Conservation (phyloP, 345 rosid genomes). For the Combretum micranthum region DNA sequence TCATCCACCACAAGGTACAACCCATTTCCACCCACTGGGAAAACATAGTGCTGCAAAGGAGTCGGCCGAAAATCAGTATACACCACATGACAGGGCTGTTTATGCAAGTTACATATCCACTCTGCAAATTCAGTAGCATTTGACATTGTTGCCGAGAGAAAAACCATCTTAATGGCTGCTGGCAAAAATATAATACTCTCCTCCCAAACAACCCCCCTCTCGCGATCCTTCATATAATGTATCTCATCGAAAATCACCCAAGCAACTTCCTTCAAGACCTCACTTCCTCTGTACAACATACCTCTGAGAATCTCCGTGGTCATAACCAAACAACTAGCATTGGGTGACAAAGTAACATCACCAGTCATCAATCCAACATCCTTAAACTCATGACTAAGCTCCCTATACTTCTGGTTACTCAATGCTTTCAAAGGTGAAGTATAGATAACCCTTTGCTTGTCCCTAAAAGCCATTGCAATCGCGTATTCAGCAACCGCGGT, state of each 20-base stretch:
- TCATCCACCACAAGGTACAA: conserved; percentile 96
- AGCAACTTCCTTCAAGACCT: conserved; percentile 93
- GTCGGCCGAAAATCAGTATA: conserved; percentile 97
- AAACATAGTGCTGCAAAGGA: conserved; percentile 96
- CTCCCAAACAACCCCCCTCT: conserved; percentile 99
- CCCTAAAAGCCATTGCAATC: conserved; percentile 93
- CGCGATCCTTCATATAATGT: conserved; percentile 97
- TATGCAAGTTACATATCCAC: conserved; percentile 93
- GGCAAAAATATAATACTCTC: conserved; percentile 96
- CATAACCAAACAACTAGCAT: conserved; percentile 95
- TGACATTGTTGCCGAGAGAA: conserved; percentile 97
- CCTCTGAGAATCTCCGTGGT: conserved; percentile 96
- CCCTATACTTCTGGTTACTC: conserved; percentile 98
- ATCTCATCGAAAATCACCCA: conserved; percentile 99
- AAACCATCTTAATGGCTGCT: conserved; percentile 96
- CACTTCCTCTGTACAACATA: conserved; percentile 93
- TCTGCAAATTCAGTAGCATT: conserved; percentile 97
- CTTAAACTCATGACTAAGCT: conserved; percentile 79
- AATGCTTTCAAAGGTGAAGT: conserved; percentile 95
- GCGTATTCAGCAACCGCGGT: conserved; percentile 99
- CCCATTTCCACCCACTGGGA: conserved; percentile 88
- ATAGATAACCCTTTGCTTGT: conserved; percentile 88
- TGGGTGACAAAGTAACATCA: conserved; percentile 92
- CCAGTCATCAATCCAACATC: conserved; percentile 99
- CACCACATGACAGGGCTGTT: conserved; percentile 96